phyloP scores from a whole-genome alignment of 768 basidiomycete species.

The button mushroom (Agaricus bisporus) region DNA sequence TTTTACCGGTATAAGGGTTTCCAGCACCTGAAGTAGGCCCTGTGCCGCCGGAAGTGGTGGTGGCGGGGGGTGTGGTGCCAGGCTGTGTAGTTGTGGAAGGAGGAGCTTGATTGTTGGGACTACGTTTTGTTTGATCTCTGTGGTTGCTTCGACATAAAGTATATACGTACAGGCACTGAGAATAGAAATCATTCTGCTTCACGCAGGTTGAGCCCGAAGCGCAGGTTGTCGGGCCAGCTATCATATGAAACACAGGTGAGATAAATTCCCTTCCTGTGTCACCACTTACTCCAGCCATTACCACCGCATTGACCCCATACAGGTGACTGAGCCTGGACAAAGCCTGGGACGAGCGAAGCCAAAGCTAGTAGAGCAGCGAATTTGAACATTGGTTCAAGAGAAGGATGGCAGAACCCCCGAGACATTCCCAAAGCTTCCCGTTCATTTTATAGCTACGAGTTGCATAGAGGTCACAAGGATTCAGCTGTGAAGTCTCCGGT shows the following conservation, averaged over 20 bases:
- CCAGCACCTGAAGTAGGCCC: conserved; percentile 31
- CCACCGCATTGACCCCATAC: conserved; percentile 52
- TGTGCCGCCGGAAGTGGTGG: conserved; percentile 17
- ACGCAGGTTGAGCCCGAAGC: conserved; percentile 30
- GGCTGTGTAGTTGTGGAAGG: conserved; percentile 17
- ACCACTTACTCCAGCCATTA: conserved; percentile 38
- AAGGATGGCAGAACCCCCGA: conserved; percentile 11
- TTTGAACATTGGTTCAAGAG: conserved; percentile 36
- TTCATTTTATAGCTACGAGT: conserved; percentile 17
- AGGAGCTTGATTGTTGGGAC: conserved; percentile 9
- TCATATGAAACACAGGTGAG: not conserved
- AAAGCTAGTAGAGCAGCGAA: conserved; percentile 29
- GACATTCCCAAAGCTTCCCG: not conserved
- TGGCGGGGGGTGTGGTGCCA: conserved; percentile 16
- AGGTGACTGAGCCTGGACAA: conserved; percentile 36
- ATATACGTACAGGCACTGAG: conserved; percentile 32
- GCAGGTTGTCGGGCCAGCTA: conserved; percentile 35
- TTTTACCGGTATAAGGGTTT: conserved; percentile 49
- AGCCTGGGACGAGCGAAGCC: conserved; percentile 24
- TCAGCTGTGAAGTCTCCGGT: conserved; percentile 26
- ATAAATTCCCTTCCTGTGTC: not conserved
- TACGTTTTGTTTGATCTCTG: conserved; percentile 1
- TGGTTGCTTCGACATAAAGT: not conserved
- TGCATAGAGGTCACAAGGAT: not conserved
- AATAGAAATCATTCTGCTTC: conserved; percentile 30